Conservation (phyloP, 768 basidiomycete genomes). For the Termitomyces sp. region DNA sequence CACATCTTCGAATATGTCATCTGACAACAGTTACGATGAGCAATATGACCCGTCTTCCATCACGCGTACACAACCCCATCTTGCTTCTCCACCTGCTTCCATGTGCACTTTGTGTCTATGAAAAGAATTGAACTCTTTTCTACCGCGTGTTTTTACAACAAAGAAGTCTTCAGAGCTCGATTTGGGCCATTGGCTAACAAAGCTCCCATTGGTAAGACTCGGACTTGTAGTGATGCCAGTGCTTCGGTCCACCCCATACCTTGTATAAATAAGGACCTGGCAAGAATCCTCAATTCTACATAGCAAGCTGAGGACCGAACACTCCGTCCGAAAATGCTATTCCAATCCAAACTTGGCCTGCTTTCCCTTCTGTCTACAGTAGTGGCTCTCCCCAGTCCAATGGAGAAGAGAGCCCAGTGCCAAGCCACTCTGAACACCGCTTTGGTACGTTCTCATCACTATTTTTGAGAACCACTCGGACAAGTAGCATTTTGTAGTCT, state of each 20-base stretch:
- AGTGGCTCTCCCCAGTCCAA: slow-evolving; percentile 3
- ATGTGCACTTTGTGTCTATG: not conserved
- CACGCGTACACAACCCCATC: not conserved
- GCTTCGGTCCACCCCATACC: not conserved
- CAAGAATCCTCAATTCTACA: not conserved
- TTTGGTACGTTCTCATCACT: slow-evolving; percentile 4
- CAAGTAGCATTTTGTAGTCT: slow-evolving; percentile 16
- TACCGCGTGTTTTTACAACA: not conserved
- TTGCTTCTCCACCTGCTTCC: not conserved
- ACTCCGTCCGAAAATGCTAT: not conserved
- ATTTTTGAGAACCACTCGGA: not conserved
- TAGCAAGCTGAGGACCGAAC: not conserved
- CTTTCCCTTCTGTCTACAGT: slow-evolving; percentile 2
- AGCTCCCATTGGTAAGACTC: not conserved
- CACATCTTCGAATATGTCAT: not conserved
- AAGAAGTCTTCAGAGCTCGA: not conserved
- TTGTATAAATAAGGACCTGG: not conserved
- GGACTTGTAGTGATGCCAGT: not conserved
- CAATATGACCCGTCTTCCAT: not conserved
- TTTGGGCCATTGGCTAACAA: not conserved
- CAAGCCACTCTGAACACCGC: slow-evolving; percentile 19
- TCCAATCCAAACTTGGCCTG: not conserved
- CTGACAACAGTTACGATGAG: not conserved
- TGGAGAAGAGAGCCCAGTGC: slow-evolving; percentile 20
- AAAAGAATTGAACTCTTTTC: not conserved